These are phyloP conservation scores for Sisymbrium altissimum DNA, from an alignment of 345 rosid genomes.

Conservation along the genomic window DNA sequence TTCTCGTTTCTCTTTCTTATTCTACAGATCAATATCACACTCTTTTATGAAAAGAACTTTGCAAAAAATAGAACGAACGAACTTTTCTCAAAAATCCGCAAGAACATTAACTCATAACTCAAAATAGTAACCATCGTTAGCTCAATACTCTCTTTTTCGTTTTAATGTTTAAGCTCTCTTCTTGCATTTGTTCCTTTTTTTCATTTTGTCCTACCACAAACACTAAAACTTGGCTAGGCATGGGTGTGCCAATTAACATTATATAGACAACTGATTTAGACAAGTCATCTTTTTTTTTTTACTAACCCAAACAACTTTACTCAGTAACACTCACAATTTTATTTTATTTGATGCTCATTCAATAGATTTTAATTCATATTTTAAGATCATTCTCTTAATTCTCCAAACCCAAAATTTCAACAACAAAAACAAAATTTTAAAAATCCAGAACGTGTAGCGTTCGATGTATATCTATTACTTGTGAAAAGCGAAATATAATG, in stretches of 20 bases:
- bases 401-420: background rate
- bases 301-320: background rate
- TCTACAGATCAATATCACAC: background rate
- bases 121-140: background rate
- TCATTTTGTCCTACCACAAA: background rate
- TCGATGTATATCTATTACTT: constrained; percentile 8
- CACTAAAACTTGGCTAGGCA: background rate
- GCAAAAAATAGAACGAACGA: background rate
- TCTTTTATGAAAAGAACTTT: background rate
- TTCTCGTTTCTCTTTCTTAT: background rate
- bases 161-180: background rate
- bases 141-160: background rate
- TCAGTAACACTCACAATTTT: background rate
- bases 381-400: background rate
- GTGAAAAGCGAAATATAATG: background rate
- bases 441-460: constrained; percentile 1
- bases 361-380: background rate
- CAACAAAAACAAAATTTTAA: background rate
- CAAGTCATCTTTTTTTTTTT: background rate
- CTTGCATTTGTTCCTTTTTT: background rate
- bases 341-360: background rate
- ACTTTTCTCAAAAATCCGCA: background rate
- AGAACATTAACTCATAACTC: background rate
- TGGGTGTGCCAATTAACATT: background rate
- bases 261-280: background rate